phyloP scores from a whole-genome alignment of 2,329 filamentous ascomycete genomes.

The Trichoderma oligosporum region DNA sequence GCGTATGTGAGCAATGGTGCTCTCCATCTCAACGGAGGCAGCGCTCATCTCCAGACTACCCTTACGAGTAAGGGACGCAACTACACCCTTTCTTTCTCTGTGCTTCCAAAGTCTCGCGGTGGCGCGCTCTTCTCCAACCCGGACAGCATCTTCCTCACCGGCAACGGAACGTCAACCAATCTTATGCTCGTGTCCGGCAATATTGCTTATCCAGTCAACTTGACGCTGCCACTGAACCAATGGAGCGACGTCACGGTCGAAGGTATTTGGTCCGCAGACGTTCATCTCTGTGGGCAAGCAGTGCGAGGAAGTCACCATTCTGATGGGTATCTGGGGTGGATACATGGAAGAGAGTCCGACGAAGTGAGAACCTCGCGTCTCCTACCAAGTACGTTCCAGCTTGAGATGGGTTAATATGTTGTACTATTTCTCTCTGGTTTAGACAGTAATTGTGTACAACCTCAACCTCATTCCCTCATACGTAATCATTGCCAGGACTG shows the following conservation, averaged over 20 bases:
- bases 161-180: constrained; percentile 15
- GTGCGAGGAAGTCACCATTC: constrained; percentile 17
- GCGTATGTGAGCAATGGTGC: constrained; percentile 32
- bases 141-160: constrained; percentile 17
- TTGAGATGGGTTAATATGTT: no score
- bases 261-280: constrained; percentile 8
- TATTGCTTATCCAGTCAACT: constrained; percentile 18
- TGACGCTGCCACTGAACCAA: constrained; percentile 16
- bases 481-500: no score
- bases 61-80: constrained; percentile 52
- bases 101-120: constrained; percentile 26
- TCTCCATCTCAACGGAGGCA: constrained; percentile 34
- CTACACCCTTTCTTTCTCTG: constrained; percentile 49
- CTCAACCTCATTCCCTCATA: no score
- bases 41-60: constrained; percentile 42
- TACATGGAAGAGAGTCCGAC: constrained; percentile 16
- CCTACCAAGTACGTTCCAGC: no score
- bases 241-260: constrained; percentile 21
- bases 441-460: no score
- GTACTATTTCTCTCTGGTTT: no score
- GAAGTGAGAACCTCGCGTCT: no score
- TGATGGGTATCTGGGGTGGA: constrained; percentile 21
- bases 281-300: constrained; percentile 14
- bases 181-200: constrained; percentile 19
- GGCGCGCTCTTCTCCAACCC: constrained; percentile 20